Base-by-base conservation (phyloP, 169 alveolate species). In the Amoebophrya sp. region DNA sequence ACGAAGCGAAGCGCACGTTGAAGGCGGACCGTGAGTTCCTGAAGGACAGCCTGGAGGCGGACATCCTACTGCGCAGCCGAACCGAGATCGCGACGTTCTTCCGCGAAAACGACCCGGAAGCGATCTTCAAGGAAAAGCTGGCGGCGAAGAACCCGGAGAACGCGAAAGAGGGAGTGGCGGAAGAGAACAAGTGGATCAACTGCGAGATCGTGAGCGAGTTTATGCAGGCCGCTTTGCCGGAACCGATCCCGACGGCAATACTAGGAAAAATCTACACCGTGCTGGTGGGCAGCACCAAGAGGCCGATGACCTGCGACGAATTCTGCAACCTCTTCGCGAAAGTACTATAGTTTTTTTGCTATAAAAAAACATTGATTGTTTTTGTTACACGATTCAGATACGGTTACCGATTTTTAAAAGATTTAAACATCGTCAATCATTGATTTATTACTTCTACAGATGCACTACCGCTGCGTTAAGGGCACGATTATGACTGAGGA, bases 271-370 rank as follows among this genome's bases (percentile, higher is more conserved):
- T 58, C 78, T 58, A 58, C 78, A 23, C 29, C 38, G 78, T 58
- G 78, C 78, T 58, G 78, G 78, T 58, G 7, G 78, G 78, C 26
- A 58, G 23, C 78, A 10, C 7, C 78, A 58, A 58, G 78, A 58
- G 78, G 78, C 78, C 78, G 29, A 58, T 58, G 78, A 58, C 29
- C 78, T 58, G 78, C 78, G 78, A 58, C 78, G 78, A 58, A 58
- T 58, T 58, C 78, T 58, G 29, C 78, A 58, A 58, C 34, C 78
- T 58, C 34, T 58, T 58, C 34, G 78, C 78, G 78, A 58, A 58
- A 18, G 67, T 45, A 45, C 10, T 45, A 15, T 45, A 15, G 67
- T 45, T 45, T 15, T 45, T 45, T 18, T 10, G 67, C n/a, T 10
- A 45, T 45, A 18, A 18, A 45, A 45, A 10, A 45, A 45, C 10